Evolutionary conservation across 2,329 filamentous ascomycete species (phyloP).

Genomic region (Pyricularia pennisetigena): DNA sequence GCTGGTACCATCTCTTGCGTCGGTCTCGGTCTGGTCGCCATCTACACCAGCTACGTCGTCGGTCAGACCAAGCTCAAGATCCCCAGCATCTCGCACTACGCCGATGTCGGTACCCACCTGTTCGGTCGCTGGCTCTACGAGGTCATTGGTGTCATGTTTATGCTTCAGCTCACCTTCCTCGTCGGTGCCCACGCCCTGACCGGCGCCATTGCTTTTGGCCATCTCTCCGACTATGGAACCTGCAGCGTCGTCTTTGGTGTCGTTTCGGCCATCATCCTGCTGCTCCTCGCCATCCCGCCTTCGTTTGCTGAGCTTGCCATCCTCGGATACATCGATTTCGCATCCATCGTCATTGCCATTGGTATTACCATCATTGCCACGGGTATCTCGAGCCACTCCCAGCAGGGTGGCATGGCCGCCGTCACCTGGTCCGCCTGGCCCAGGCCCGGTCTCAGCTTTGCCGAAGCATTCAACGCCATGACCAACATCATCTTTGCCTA

Average conservation of each 20-base stretch:
- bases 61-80: constrained; percentile 35
- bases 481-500: constrained; percentile 66
- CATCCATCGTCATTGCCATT: constrained; percentile 39
- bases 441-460: constrained; percentile 33
- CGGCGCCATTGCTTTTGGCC: constrained; percentile 59
- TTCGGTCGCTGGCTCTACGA: constrained; percentile 51
- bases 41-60: constrained; percentile 29
- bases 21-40: constrained; percentile 25
- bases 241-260: constrained; percentile 36
- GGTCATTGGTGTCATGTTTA: constrained; percentile 50
- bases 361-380: constrained; percentile 27
- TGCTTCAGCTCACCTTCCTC: constrained; percentile 57
- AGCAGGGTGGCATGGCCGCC: neutral
- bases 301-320: constrained; percentile 39
- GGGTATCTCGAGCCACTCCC: constrained; percentile 18
- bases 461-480: constrained; percentile 48
- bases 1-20: constrained; percentile 25
- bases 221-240: constrained; percentile 44
- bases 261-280: constrained; percentile 34
- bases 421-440: constrained; percentile 33
- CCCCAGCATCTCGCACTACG: constrained; percentile 54
- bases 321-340: constrained; percentile 44
- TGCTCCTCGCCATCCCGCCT: constrained; percentile 34
- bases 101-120: constrained; percentile 56
- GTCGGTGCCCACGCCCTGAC: constrained; percentile 64